Evolutionary conservation across 2,329 filamentous ascomycete species (phyloP), one percentile per base, ranked within the genome.

Genomic region (Ustilaginoidea virens): DNA sequence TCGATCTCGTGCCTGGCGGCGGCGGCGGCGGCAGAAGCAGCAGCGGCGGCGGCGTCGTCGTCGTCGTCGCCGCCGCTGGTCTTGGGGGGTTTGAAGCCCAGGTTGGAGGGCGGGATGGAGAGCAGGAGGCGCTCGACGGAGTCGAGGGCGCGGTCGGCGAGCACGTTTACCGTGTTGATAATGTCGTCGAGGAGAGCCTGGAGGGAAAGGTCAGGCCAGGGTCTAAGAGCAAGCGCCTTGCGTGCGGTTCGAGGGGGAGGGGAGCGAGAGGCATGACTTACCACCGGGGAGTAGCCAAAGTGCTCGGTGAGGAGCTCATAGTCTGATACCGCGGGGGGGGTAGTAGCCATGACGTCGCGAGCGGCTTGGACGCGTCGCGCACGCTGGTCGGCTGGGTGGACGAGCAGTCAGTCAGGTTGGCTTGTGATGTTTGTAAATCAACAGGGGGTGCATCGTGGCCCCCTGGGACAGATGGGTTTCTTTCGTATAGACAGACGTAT

Each of bases 101-200:
- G 69, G 10, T 72, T 66, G 16, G 75, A 63, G 0, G 86, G 80
- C 1, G 80, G 71, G 3, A 80, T 76, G 28, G 68, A 67, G 27
- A 82, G 63, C 13, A 98, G 73, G 1, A 82, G 81, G 31, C 74
- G 71, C 54, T 96, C 90, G 39, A 96, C 74, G 35, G 80, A 82
- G 45, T 82, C 81, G 45, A 93, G 75, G 30, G 83, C 86, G 51
- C 79, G 79, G 55, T 92, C 90, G 45, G 90, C 79, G 44, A 94
- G 71, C 46, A 87, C 81, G 60, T 96, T 98, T 53, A 94, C 74
- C 31, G 79, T 80, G 62, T 96, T 94, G 60, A 96, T 93, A 43
- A 96, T 86, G 57, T 96, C 87, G 69, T 98, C 90, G 47, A 98
- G 79, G 23, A 98, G 72, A 36, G 80, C 80, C 86, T 93, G 17